Percentiles rank a stretch among this genome's conserved stretches.
Conservation (phyloP, 73 alveolate genomes). For the Uronychia setigera region DNA sequence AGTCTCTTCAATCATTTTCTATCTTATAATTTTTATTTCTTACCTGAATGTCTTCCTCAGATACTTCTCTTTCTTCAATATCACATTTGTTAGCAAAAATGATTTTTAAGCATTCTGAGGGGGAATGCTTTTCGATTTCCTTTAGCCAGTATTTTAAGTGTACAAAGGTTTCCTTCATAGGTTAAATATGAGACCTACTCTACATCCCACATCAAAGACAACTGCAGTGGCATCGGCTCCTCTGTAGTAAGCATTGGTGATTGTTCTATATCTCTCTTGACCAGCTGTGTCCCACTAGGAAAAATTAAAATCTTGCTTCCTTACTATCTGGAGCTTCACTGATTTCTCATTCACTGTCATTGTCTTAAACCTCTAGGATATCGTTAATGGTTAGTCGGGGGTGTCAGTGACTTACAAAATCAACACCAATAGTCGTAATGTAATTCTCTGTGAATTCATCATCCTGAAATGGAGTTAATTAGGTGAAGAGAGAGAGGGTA, state of each 20-base stretch:
- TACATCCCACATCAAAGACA: conserved; percentile 54
- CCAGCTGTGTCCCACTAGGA: conserved; percentile 76
- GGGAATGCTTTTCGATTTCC: conserved; percentile 66
- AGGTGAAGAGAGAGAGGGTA: background rate
- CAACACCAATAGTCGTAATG: conserved; percentile 91
- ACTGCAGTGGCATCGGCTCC: conserved; percentile 70
- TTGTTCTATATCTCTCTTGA: conserved; percentile 67
- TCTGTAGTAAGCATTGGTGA: conserved; percentile 70
- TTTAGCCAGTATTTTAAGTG: conserved; percentile 53
- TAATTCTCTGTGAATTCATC: conserved; percentile 87
- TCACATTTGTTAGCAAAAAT: conserved; percentile 60
- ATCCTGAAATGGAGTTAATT: conserved; percentile 51
- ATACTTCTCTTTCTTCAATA: conserved; percentile 35
- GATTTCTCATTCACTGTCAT: conserved; percentile 56
- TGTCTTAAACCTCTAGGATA: conserved; percentile 83
- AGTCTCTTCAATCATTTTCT: conserved; percentile 13
- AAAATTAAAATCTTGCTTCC: background rate
- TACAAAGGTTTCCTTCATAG: conserved; percentile 28
- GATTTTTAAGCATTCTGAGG: conserved; percentile 29
- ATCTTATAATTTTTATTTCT: conserved; percentile 25
- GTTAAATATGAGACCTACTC: background rate
- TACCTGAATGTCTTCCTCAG: conserved; percentile 45
- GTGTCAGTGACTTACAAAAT: conserved; percentile 73
- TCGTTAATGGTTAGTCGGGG: conserved; percentile 38
- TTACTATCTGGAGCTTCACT: conserved; percentile 61